Conservation (phyloP, 352 stramenopile species). For the Phytophthora multivora region DNA sequence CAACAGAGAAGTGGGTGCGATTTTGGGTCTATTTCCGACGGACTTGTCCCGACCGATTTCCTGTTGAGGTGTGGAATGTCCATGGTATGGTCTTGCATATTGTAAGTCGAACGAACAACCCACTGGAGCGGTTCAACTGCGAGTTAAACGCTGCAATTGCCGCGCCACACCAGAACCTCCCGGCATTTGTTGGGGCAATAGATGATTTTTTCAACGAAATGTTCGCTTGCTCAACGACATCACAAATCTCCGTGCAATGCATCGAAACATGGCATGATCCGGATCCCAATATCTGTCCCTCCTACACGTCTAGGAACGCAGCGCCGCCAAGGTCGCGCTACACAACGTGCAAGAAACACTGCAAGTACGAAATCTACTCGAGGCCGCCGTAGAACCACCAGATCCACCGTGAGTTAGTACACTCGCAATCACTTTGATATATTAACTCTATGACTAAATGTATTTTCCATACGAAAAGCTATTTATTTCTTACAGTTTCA, state of each 20-base stretch:
- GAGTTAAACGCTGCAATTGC: neutral
- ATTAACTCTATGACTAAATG: too few species aligned
- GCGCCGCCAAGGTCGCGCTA: neutral
- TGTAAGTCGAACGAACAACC: neutral
- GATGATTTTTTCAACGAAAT: neutral
- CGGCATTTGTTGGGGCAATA: neutral
- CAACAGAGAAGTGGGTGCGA: neutral
- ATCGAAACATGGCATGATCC: neutral
- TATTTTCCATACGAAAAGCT: too few species aligned
- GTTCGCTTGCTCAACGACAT: neutral
- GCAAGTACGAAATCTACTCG: neutral
- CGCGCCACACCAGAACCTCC: neutral
- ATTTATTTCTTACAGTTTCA: too few species aligned
- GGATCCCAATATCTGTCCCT: neutral
- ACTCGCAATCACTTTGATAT: too few species aligned
- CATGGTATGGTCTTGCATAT: neutral
- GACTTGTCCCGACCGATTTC: neutral
- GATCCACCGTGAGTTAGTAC: too few species aligned
- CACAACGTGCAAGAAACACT: neutral
- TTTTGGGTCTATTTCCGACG: neutral
- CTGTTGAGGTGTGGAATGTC: neutral
- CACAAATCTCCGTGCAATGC: neutral
- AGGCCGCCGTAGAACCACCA: neutral
- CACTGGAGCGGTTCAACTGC: slow-evolving; percentile 1
- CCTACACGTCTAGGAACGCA: neutral